Evolutionary conservation across 805 yeast species (phyloP), one percentile per base, ranked within the genome.

Genomic region (Myxozyma melibiosi): DNA sequence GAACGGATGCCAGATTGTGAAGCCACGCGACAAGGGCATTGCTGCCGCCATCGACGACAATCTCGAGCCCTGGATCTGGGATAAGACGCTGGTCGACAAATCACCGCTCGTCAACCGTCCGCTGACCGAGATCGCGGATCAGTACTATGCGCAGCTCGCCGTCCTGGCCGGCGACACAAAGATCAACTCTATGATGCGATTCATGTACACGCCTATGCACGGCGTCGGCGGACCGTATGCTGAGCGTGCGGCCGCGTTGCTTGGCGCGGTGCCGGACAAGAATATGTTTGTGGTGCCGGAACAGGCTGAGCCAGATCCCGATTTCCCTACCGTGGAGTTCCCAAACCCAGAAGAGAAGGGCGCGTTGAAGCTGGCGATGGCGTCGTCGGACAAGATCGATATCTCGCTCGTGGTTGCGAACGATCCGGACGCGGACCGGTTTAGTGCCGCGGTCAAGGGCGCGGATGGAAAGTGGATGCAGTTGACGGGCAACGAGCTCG

Each of bases 341-440:
- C 99, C 99, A 4, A 92, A 92, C 67, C 99, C 99, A 0, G 99
- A 92, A 71, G 99, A 92, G 67, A 82, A 84, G 61, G 97, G 97
- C 2, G 98, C 98, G 0, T 75, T 94, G 53, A 86, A 83, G 63
- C 68, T 85, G 51, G 92, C 96, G 0, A 84, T 84, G 18, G 50
- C 68, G 8, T 69, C 72, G 2, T 97, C 96, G 0, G 84, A 87
- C 39, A 65, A 66, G 4, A 69, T 72, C 1, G 76, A 76, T 0
- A 70, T 79, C 24, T 68, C 73, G 2, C 69, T 90, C 30, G 92
- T 92, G 1, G 66, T 92, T 1, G 96, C 97, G 0, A 92, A 86
- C 70, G 99, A 92, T 68, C 99, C 99, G 0, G 99, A 92, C 72
- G 99, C 98, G 0, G 99, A 92, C 70, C 77, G 99, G 57, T 92